These are phyloP conservation scores for Penicillium fimorum DNA, from an alignment of 495 filamentous ascomycete genomes.

Conservation along the genomic window DNA sequence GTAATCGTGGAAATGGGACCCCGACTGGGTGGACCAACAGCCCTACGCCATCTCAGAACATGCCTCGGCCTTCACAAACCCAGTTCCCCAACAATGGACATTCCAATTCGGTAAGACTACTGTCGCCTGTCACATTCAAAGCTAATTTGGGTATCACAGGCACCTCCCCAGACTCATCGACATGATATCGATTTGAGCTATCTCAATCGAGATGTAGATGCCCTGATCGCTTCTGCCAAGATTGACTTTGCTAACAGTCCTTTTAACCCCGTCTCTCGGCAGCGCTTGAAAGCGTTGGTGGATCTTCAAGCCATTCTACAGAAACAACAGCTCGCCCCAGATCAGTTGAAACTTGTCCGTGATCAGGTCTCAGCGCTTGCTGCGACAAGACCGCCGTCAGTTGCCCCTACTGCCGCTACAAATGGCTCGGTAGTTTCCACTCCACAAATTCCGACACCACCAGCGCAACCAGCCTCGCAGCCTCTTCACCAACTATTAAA, in stretches of 20 bases:
- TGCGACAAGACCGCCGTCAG: conserved; percentile 27
- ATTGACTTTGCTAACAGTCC: conserved; percentile 70
- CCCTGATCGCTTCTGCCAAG: conserved; percentile 67
- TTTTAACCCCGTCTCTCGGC: conserved; percentile 69
- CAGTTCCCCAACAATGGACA: conserved; percentile 39
- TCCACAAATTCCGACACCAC: conserved; percentile 31
- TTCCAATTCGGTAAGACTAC: conserved; percentile 32
- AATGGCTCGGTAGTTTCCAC: conserved; percentile 25
- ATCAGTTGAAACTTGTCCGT: conserved; percentile 75
- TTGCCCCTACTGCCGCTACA: conserved; percentile 22
- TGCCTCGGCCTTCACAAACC: conserved; percentile 37
- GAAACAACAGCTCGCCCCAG: conserved; percentile 71
- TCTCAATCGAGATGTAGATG: conserved; percentile 78
- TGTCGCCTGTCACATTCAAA: neutral
- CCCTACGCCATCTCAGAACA: conserved; percentile 64
- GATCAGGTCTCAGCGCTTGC: conserved; percentile 74
- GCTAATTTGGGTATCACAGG: conserved; percentile 22
- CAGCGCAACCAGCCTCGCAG: conserved; percentile 37
- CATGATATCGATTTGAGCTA: conserved; percentile 55
- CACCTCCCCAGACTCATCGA: conserved; percentile 34
- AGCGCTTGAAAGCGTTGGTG: conserved; percentile 78
- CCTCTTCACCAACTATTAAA: conserved; percentile 45
- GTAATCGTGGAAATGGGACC: conserved; percentile 52
- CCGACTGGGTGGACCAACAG: conserved; percentile 61
- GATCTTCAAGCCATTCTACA: conserved; percentile 81